Evolutionary conservation across 176 grass and related monocot species (phyloP), one percentile per base, ranked within the genome.

Genomic region (Zoysia japonica): DNA sequence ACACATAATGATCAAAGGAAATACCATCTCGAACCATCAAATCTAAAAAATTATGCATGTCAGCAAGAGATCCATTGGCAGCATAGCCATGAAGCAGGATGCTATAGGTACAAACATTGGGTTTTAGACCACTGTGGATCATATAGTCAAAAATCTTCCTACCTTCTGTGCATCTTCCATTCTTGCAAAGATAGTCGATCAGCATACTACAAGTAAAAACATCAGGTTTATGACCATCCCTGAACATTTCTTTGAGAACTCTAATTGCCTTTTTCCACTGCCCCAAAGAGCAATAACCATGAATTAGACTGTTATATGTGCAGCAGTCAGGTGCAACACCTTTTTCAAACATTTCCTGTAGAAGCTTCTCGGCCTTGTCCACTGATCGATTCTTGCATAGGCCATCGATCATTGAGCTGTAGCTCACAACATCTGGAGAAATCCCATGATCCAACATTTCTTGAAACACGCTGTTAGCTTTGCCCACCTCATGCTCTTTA

Each of bases 191-290:
- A 43, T 42, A 79, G 38, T 68, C 1, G 6, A 79, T 43, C 5
- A 79, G 11, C 6, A 6, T 3, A 45, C 1, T 46, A 61, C 20
- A 88, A 7, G 55, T 79, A 13, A 74, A 5, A 36, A 47, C n/a
- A 83, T 88, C 1, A 15, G 80, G 65, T 36, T 2, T 9, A 50
- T 47, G 10, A 17, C 67, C 73, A 19, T 40, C 20, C 35, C 13
- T 15, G 11, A 57, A 61, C 80, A 88, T 88, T 39, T 79, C 44
- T 0, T 57, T 65, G 42, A 84, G 71, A 5, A 79, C 28, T 47
- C 17, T 45, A 10, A 71, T 11, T 1, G 17, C 78, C 35, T 71
- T 9, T 19, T 66, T 28, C 67, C 54, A 46, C 52, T 43, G 28
- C 65, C 79, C 4, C 39, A 19, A 47, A 53, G 1, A 68, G 50